A percentile compares a stretch with the other conserved stretches of the same genome.
These are phyloP conservation scores for Starmerella bombi DNA, from an alignment of 805 yeast genomes.

Conservation along the genomic window DNA sequence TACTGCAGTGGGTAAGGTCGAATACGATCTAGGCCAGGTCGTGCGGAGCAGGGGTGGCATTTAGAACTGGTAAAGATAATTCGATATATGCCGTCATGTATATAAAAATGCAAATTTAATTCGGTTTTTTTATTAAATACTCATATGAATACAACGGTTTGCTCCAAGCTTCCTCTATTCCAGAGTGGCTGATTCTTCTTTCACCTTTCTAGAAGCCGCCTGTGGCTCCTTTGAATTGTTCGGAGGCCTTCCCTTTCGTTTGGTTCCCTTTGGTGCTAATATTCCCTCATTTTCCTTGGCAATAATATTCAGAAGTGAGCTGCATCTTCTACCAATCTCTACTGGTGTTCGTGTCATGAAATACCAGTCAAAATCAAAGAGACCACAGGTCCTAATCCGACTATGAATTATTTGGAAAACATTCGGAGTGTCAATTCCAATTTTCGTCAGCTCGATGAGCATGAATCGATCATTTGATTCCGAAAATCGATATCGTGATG, in stretches of 20 bases:
- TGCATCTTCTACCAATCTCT: constrained; percentile 73
- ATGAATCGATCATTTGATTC: constrained; percentile 86
- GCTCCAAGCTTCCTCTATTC: too few relatives aligned
- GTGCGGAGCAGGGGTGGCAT: too few relatives aligned
- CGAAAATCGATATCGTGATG: constrained; percentile 41
- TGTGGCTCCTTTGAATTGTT: background rate
- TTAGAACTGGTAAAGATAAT: too few relatives aligned
- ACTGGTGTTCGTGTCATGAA: constrained; percentile 63
- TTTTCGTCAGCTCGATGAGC: constrained; percentile 57
- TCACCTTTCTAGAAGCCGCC: constrained; percentile 1
- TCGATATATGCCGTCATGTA: too few relatives aligned
- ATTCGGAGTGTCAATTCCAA: constrained; percentile 67
- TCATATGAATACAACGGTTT: too few relatives aligned
- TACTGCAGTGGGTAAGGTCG: too few relatives aligned
- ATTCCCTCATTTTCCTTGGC: constrained; percentile 49
- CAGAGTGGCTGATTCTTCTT: background rate
- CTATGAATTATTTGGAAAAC: constrained; percentile 64
- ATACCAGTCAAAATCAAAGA: constrained; percentile 77
- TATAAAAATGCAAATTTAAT: too few relatives aligned
- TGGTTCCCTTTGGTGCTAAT: constrained; percentile 6
- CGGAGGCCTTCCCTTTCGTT: constrained; percentile 21
- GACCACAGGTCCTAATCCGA: constrained; percentile 52
- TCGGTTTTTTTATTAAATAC: too few relatives aligned
- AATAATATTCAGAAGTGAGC: constrained; percentile 61
- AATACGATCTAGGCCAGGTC: too few relatives aligned